Evolutionary conservation across 225 moss, liverwort and hornwort genomes (phyloP).

Genomic region (Takakia lepidozioides): DNA sequence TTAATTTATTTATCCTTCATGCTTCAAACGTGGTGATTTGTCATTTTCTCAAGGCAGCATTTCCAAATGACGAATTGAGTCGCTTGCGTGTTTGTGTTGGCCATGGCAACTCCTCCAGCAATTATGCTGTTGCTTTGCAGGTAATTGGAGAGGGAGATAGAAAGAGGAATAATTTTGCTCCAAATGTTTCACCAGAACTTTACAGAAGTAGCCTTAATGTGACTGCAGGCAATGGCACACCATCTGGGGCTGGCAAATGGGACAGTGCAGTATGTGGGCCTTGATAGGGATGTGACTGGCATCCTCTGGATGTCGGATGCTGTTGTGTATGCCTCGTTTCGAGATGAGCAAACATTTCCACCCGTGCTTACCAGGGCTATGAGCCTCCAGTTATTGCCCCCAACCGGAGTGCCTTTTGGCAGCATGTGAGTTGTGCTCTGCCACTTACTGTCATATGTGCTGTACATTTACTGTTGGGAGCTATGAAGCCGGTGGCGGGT

Average conservation of each 20-base stretch:
- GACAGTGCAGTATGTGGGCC: conserved; percentile 47
- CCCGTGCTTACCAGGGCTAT: conserved; percentile 67
- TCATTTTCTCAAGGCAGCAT: too few species aligned
- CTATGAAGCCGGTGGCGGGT: too few species aligned
- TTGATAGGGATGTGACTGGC: conserved; percentile 56
- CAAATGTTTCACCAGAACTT: too few species aligned
- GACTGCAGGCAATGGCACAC: conserved; percentile 57
- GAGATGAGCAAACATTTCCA: conserved; percentile 77
- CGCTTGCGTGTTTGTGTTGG: conserved; percentile 43
- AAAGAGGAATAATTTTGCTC: too few species aligned
- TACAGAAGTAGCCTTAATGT: too few species aligned
- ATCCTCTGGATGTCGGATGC: conserved; percentile 76
- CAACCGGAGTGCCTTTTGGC: conserved; percentile 52
- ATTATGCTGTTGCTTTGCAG: conserved; percentile 50
- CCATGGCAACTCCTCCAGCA: conserved; percentile 54
- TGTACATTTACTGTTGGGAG: too few species aligned
- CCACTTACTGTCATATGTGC: too few species aligned
- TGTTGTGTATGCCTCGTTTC: conserved; percentile 67
- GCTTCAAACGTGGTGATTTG: too few species aligned
- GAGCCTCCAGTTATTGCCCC: conserved; percentile 75
- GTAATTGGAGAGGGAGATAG: too few species aligned
- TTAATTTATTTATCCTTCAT: too few species aligned
- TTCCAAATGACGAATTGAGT: conserved; percentile 15
- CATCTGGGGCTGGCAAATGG: conserved; percentile 54
- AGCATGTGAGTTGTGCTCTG: conserved; percentile 45